Base-by-base conservation (phyloP, 2,329 filamentous ascomycete species). In the Raffaelea arxii region DNA sequence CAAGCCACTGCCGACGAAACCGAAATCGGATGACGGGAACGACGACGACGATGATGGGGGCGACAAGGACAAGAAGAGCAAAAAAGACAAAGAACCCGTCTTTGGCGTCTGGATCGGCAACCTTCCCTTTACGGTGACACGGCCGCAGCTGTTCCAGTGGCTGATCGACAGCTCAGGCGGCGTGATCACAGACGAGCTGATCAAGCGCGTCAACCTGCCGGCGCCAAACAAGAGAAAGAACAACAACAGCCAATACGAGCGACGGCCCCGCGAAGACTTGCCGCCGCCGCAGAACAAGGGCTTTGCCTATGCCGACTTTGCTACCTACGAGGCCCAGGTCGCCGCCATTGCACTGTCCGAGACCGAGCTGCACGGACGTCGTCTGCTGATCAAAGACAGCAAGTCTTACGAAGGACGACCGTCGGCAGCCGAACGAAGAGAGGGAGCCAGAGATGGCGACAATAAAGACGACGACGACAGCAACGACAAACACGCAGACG, bases 81-180 rank as follows among this genome's bases (percentile, higher is more conserved):
- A 41, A 25, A 43, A 45, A 12, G 32, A 36, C 7, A 36, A 71
- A 55, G 82, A 87, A 49, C 92, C 88, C 10, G 80, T 86, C 18
- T 81, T 88, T 64, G 87, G 89, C 51, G 79, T 98, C 54, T 98
- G 92, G 92, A 86, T 98, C 56, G 92, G 94, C 57, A 98, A 98
- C 65, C 68, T 98, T 52, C 79, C 85, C n/a, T 98, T 91, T 71
- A 79, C 77, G 41, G 72, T 84, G 36, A 92, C 84, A 39, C 80
- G 84, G 49, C 70, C 78, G 12, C 81, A 88, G 51, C 69, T 98
- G 42, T 81, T 83, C 58, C 77, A 75, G 50, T 97, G 94, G 75
- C 69, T 98, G n/a, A 75, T 83, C 27, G 76, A 81, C 32, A 78
- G 81, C 60, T 81, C 80, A 6, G 80, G 81, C 42, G 82, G 79